Base-by-base conservation (phyloP, 2,329 filamentous ascomycete species). In the Chaetomiaceae sp. region DNA sequence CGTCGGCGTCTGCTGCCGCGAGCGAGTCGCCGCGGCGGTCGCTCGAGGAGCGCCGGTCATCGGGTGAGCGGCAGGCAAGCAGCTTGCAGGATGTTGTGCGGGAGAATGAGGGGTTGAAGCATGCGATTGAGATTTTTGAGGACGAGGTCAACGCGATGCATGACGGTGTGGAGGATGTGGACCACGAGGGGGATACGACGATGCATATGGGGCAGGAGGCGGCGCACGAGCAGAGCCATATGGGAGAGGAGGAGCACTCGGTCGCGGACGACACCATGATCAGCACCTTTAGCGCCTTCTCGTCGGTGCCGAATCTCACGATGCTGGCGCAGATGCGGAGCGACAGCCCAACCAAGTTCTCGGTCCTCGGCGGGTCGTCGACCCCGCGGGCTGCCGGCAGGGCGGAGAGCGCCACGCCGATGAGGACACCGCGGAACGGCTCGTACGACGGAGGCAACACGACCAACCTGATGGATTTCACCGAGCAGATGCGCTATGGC, bases 271-370 rank as follows among this genome's bases (percentile, higher is more conserved):
- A 89, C 61, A 87, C 84, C 40, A 72, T 86, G 80, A 77, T 90
- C 69, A 96, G 89, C 77, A 85, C 85, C 3, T 88, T 95, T 67
- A 96, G 90, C 74, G 84, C 81, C 12, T 96, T 96, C 70, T 96
- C 92, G 1, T 90, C 89, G 8, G 83, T 96, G 50, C 90, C 90
- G 6, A 89, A 92, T 63, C 83, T 94, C 82, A 94, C 90, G 19
- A 84, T 85, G 64, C 90, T 95, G 64, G 85, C 89, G 8, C 84
- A 84, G 59, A 72, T 94, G 61, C 58, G 63, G 51, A 83, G 85
- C 51, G 82, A 86, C 57, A 87, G 79, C 38, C 83, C 84, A 14
- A 73, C 75, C 22, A 85, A 82, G 63, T 69, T 70, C 63, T 74
- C 71, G 58, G 70, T 60, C 57, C 62, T 67, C 58, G 74, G 64